A percentile compares a stretch with the other conserved stretches of the same genome.
Evolutionary conservation across 129 eudicot species (phyloP).

Genomic region (Erigeron canadensis): DNA sequence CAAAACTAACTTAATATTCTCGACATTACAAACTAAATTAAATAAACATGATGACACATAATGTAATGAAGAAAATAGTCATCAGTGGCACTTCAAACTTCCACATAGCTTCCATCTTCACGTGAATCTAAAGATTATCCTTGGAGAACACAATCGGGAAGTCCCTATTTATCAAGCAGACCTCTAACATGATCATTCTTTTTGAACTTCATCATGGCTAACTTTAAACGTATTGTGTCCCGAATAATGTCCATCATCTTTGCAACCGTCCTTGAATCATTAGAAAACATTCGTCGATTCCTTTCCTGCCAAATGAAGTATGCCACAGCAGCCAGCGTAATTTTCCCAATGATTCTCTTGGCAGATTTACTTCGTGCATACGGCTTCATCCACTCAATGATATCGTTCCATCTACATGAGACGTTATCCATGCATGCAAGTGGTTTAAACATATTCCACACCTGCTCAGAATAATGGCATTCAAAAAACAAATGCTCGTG

Average conservation of each 20-base stretch:
- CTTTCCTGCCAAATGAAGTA: conserved; percentile 2
- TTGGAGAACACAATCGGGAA: no score
- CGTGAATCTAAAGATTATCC: no score
- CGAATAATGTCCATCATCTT: neutral
- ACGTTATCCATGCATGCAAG: neutral
- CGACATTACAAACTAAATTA: no score
- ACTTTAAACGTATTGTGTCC: neutral
- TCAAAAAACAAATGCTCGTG: neutral
- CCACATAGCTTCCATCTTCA: no score
- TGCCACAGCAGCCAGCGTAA: neutral
- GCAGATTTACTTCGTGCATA: neutral
- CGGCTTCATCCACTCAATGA: neutral
- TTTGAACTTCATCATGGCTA: neutral
- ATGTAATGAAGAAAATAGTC: no score
- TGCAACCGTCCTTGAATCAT: neutral
- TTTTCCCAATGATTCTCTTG: neutral
- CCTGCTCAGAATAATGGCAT: no score
- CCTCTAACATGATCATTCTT: neutral
- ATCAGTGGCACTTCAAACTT: no score
- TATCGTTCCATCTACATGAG: neutral
- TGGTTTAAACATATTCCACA: no score
- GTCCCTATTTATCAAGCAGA: neutral
- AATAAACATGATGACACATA: no score
- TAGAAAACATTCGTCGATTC: neutral
- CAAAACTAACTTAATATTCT: no score